These are phyloP conservation scores for Macaranga tanarius DNA, from an alignment of 441 rosid species.

Conservation along the genomic window DNA sequence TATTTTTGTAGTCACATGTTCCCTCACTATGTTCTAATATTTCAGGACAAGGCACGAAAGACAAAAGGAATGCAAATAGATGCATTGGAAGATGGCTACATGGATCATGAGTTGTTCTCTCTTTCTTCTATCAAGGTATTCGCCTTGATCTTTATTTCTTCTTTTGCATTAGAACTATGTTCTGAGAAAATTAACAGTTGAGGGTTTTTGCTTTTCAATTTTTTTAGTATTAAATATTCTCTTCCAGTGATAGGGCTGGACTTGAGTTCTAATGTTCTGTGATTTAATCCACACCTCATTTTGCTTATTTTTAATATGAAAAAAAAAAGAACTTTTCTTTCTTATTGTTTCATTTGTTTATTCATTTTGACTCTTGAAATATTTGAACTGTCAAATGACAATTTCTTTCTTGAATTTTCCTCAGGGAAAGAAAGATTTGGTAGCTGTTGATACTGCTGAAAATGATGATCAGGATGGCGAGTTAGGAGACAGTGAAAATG, in stretches of 20 bases:
- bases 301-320: not conserved
- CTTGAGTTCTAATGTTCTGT: not conserved
- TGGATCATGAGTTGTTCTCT: slow-evolving; percentile 77
- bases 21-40: slow-evolving; percentile 13
- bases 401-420: slow-evolving; percentile 13
- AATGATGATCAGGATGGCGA: slow-evolving; percentile 45
- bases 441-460: slow-evolving; percentile 67
- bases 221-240: not conserved
- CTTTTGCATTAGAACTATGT: not conserved
- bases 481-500: slow-evolving; percentile 49
- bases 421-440: slow-evolving; percentile 85
- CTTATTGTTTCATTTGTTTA: not conserved
- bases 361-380: not conserved
- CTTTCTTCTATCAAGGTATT: slow-evolving; percentile 86
- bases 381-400: not conserved
- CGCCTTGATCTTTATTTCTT: not conserved
- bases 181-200: not conserved
- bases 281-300: not conserved
- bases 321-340: not conserved
- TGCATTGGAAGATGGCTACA: slow-evolving; percentile 78
- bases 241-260: not conserved
- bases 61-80: slow-evolving; percentile 78
- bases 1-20: slow-evolving; percentile 3
- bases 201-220: not conserved
- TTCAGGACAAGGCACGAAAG: slow-evolving; percentile 79